These are phyloP conservation scores for Russula virescens DNA, from an alignment of 768 basidiomycete genomes.

Conservation along the genomic window DNA sequence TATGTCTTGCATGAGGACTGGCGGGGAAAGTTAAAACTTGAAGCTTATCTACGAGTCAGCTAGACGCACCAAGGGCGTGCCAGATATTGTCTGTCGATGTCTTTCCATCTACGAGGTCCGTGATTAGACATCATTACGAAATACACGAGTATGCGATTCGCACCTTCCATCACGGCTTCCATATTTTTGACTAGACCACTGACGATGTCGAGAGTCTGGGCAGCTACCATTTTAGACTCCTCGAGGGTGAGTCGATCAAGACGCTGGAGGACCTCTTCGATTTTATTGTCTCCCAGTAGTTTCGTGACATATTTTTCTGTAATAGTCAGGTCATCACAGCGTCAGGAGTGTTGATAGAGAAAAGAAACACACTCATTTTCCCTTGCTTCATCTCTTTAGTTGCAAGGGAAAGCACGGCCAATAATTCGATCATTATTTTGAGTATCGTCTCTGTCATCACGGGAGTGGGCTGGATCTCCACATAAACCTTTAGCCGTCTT, in stretches of 20 bases:
- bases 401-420: background rate
- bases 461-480: background rate
- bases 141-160: too few relatives aligned
- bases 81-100: background rate
- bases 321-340: too few relatives aligned
- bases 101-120: too few relatives aligned
- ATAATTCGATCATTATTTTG: background rate
- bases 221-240: background rate
- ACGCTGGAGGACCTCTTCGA: background rate
- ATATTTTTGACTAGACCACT: too few relatives aligned
- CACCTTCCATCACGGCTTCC: too few relatives aligned
- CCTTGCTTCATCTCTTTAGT: background rate
- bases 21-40: too few relatives aligned
- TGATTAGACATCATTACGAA: too few relatives aligned
- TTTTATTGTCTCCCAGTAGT: background rate
- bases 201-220: background rate
- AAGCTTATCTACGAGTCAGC: too few relatives aligned
- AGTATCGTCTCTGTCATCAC: background rate
- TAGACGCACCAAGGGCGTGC: too few relatives aligned
- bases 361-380: background rate
- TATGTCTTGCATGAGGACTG: background rate
- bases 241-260: background rate
- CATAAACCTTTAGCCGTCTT: background rate
- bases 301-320: background rate
- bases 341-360: too few relatives aligned